Percentiles rank a stretch among this genome's conserved stretches.
Conservation (phyloP, 2,329 filamentous ascomycete genomes). For the Penicillium glabrum region DNA sequence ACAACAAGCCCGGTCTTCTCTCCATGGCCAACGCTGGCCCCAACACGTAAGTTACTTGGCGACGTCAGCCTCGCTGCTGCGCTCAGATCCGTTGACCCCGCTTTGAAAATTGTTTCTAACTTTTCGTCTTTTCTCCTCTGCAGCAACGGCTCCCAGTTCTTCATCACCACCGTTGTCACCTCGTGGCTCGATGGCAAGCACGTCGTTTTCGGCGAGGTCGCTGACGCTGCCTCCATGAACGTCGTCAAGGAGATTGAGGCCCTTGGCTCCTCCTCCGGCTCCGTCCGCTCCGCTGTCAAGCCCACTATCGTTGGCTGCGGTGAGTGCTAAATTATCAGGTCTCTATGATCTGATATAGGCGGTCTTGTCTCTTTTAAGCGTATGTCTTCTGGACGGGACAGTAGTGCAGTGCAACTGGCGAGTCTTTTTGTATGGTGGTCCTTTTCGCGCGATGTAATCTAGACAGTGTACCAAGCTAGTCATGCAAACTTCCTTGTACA, state of each 20-base stretch:
- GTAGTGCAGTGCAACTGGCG: not conserved
- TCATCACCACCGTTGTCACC: constrained; percentile 68
- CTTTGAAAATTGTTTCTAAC: not conserved
- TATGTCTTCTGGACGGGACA: not conserved
- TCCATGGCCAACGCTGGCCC: constrained; percentile 96
- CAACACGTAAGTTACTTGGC: constrained; percentile 67
- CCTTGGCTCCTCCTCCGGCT: constrained; percentile 55
- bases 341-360: constrained; percentile 4
- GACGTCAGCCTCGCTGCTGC: not conserved
- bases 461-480: constrained; percentile 26
- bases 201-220: constrained; percentile 68
- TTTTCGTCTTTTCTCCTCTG: not conserved
- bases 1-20: constrained; percentile 73
- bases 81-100: constrained; percentile 2
- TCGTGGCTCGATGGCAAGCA: constrained; percentile 68
- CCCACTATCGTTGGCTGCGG: constrained; percentile 57
- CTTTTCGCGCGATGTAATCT: constrained; percentile 23
- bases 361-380: constrained; percentile 13
- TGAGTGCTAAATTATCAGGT: constrained; percentile 40
- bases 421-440: constrained; percentile 4
- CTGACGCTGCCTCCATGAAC: constrained; percentile 54
- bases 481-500: constrained; percentile 10
- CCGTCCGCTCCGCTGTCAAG: constrained; percentile 52
- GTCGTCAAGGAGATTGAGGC: constrained; percentile 61
- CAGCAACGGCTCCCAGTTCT: constrained; percentile 71